Percentiles rank a stretch among this genome's conserved stretches.
Evolutionary conservation across 371 early-diverging fungal genomes (phyloP).

Genomic region (Mortierella sp.): DNA sequence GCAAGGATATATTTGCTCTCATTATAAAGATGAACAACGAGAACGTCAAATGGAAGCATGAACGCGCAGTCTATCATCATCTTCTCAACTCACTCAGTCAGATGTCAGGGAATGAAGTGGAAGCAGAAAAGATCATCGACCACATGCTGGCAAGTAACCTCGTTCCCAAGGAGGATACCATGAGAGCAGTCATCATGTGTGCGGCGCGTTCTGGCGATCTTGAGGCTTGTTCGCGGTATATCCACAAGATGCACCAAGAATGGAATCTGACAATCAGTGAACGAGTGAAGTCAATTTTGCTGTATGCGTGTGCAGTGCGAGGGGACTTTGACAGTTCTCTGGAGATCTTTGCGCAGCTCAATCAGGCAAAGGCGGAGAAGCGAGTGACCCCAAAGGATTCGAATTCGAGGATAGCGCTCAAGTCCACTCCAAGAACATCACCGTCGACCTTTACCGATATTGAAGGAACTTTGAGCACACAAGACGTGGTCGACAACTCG

Average conservation of each 20-base stretch:
- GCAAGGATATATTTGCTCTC: slow-evolving; percentile 13
- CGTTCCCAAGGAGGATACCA: slow-evolving; percentile 34
- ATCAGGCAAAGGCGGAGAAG: slow-evolving; percentile 11
- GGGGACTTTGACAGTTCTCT: slow-evolving; percentile 44
- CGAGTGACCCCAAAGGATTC: slow-evolving; percentile 1
- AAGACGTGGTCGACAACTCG: slow-evolving; percentile 32
- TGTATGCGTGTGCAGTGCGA: slow-evolving; percentile 48
- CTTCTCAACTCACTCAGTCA: slow-evolving; percentile 29
- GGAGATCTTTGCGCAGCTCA: slow-evolving; percentile 37
- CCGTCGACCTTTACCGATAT: not conserved
- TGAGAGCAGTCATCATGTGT: slow-evolving; percentile 44
- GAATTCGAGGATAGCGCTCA: too few species aligned
- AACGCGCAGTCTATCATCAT: slow-evolving; percentile 32
- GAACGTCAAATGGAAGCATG: slow-evolving; percentile 21
- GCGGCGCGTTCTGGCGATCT: slow-evolving; percentile 46
- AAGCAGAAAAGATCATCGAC: slow-evolving; percentile 19
- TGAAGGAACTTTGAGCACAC: slow-evolving; percentile 6
- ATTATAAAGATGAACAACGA: slow-evolving; percentile 21
- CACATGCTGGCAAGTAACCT: slow-evolving; percentile 35
- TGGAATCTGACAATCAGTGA: slow-evolving; percentile 32
- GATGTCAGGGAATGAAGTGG: slow-evolving; percentile 14
- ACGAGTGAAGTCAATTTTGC: slow-evolving; percentile 42
- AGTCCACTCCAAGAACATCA: not conserved
- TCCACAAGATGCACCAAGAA: slow-evolving; percentile 38
- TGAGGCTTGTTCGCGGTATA: slow-evolving; percentile 31